Percentiles rank a stretch among this genome's conserved stretches.
phyloP scores from a whole-genome alignment of 805 yeast species.

The Saccharomycopsis sp. region DNA sequence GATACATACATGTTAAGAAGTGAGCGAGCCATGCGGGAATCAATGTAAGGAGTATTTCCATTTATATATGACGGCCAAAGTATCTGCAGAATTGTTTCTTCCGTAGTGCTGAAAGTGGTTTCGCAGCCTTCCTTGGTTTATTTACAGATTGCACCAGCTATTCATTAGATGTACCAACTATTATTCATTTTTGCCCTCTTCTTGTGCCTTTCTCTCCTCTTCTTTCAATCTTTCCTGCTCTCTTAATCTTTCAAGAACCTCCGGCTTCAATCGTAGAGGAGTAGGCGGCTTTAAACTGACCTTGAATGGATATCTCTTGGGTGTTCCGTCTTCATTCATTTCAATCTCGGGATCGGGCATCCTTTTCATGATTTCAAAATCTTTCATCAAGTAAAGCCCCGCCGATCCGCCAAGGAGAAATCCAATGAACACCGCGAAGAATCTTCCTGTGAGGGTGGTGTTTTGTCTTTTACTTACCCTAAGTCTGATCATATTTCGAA shows the following conservation, averaged over 20 bases:
- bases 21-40: too few species aligned
- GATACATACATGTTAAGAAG: too few species aligned
- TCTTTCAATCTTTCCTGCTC: slow-evolving; percentile 12
- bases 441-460: too few species aligned
- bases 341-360: slow-evolving; percentile 30
- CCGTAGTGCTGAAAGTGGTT: too few species aligned
- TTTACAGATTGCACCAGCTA: too few species aligned
- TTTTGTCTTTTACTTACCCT: too few species aligned
- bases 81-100: too few species aligned
- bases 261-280: slow-evolving; percentile 33
- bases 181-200: neutral
- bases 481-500: too few species aligned
- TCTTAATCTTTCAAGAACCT: slow-evolving; percentile 21
- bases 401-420: slow-evolving; percentile 9
- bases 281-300: slow-evolving; percentile 31
- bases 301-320: slow-evolving; percentile 30
- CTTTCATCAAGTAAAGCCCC: slow-evolving; percentile 15
- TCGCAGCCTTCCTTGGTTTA: too few species aligned
- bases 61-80: too few species aligned
- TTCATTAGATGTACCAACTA: too few species aligned
- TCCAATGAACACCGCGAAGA: slow-evolving; percentile 15
- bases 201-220: neutral
- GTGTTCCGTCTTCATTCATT: slow-evolving; percentile 32
- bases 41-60: too few species aligned
- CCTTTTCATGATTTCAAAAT: slow-evolving; percentile 26